These are phyloP conservation scores for Chaetomiaceae sp. DNA, from an alignment of 2,329 filamentous ascomycete species.

Conservation along the genomic window DNA sequence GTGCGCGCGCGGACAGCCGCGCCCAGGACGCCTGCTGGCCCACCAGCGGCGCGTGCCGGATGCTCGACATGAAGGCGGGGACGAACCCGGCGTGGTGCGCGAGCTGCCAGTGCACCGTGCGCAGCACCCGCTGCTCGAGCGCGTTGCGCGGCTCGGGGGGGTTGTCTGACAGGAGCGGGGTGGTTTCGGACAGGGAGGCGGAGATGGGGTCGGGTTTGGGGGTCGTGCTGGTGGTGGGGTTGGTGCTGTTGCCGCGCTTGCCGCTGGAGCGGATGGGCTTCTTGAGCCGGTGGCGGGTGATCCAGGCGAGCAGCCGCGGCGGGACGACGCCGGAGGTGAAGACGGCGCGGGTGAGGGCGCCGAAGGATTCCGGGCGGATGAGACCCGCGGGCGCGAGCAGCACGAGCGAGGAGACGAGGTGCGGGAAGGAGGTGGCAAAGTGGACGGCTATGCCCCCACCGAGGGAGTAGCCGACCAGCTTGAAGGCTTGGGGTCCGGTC, in stretches of 20 bases:
- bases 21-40: conserved; percentile 47
- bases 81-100: conserved; percentile 52
- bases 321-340: conserved; percentile 52
- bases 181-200: conserved; percentile 15
- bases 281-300: conserved; percentile 44
- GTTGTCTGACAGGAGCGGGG: conserved; percentile 23
- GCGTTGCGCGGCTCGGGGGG: conserved; percentile 11
- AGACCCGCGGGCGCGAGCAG: conserved; percentile 76
- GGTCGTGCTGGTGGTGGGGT: background rate
- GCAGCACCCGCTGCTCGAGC: conserved; percentile 42
- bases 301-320: conserved; percentile 41
- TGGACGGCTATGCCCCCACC: conserved; percentile 72
- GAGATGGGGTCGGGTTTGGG: conserved; percentile 8
- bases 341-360: conserved; percentile 41
- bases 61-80: conserved; percentile 52
- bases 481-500: conserved; percentile 52
- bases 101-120: conserved; percentile 54
- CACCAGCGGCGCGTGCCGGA: conserved; percentile 48
- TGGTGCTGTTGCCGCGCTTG: conserved; percentile 21
- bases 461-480: conserved; percentile 72
- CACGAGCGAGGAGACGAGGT: conserved; percentile 62
- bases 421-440: conserved; percentile 67
- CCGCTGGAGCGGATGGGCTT: conserved; percentile 41
- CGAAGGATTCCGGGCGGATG: conserved; percentile 52
- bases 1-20: conserved; percentile 35